phyloP scores from a whole-genome alignment of 129 eudicot genomes.

The Flaveria sonorensis region DNA sequence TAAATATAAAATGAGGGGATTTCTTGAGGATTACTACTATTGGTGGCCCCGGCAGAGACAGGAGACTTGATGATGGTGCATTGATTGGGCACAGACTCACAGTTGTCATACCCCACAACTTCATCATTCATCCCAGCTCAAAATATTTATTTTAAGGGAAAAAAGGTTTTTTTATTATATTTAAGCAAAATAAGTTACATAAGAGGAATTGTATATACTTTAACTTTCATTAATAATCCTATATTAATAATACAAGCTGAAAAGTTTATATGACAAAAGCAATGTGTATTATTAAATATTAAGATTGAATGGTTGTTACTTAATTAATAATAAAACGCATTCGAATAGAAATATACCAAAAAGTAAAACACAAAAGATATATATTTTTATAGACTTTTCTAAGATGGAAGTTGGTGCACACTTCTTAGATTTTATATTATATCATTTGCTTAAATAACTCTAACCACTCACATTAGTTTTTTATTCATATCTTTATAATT shows the following conservation, averaged over 20 bases:
- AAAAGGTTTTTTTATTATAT: background rate
- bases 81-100: slow-evolving; percentile 46
- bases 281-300: too few species aligned
- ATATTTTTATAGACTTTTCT: too few species aligned
- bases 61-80: slow-evolving; percentile 41
- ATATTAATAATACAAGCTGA: background rate
- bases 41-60: slow-evolving; percentile 32
- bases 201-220: background rate
- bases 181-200: background rate
- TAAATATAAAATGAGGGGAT: background rate
- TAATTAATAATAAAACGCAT: too few species aligned
- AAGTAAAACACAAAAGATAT: too few species aligned
- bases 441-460: too few species aligned
- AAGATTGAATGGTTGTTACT: too few species aligned
- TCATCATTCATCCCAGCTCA: slow-evolving; percentile 16
- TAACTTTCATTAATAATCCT: background rate
- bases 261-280: background rate
- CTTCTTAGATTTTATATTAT: too few species aligned
- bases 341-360: too few species aligned
- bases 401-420: too few species aligned
- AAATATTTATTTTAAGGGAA: background rate
- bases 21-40: slow-evolving; percentile 33
- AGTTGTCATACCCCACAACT: slow-evolving; percentile 46
- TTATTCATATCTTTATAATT: too few species aligned
- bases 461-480: too few species aligned